A percentile compares a stretch with the other conserved stretches of the same genome.
phyloP scores from a whole-genome alignment of 2,329 filamentous ascomycete species.

The Pseudogymnoascus sp. region DNA sequence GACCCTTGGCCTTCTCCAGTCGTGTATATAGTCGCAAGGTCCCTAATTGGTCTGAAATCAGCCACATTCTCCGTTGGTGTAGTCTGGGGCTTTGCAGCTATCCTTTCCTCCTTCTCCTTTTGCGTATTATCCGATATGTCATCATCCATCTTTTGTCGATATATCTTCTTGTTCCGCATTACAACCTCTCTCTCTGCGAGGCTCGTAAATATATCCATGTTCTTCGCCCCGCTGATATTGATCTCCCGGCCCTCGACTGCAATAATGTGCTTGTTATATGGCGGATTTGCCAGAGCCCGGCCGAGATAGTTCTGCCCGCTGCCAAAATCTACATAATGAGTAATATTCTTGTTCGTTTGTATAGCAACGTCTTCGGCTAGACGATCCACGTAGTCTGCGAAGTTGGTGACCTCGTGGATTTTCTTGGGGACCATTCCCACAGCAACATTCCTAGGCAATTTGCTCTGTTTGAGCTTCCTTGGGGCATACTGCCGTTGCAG shows the following conservation, averaged over 20 bases:
- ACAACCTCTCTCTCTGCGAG: conserved; percentile 64
- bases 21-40: conserved; percentile 44
- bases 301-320: conserved; percentile 96
- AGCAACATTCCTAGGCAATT: conserved; percentile 61
- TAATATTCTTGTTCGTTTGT: conserved; percentile 52
- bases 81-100: conserved; percentile 27
- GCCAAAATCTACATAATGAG: conserved; percentile 90
- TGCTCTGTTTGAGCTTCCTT: conserved; percentile 35
- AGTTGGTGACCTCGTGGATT: conserved; percentile 83
- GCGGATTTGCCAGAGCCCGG: conserved; percentile 71
- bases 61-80: conserved; percentile 15
- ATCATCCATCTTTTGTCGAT: conserved; percentile 31
- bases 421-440: conserved; percentile 97
- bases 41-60: conserved; percentile 43
- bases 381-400: conserved; percentile 71
- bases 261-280: conserved; percentile 79
- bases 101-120: conserved; percentile 32
- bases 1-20: conserved; percentile 55
- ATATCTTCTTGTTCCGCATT: conserved; percentile 77
- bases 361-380: conserved; percentile 50
- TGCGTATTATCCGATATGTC: conserved; percentile 35
- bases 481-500: conserved; percentile 53
- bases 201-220: conserved; percentile 75
- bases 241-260: conserved; percentile 82
- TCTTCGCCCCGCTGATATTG: conserved; percentile 78